A percentile compares a stretch with the other conserved stretches of the same genome.
Conservation (phyloP, 73 alveolate genomes). For the Paramecium caudatum region DNA sequence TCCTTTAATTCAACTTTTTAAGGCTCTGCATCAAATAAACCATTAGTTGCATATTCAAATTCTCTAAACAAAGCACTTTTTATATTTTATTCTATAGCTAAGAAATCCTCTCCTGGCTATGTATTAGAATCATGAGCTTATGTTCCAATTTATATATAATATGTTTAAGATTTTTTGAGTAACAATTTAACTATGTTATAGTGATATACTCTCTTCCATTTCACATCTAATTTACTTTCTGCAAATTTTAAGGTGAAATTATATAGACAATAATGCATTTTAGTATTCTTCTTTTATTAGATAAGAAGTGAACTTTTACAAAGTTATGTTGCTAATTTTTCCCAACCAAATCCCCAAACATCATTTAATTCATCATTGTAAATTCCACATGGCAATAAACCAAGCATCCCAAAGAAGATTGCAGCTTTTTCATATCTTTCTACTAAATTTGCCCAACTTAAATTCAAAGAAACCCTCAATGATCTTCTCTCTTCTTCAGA, state of each 20-base stretch:
- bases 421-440: slow-evolving; percentile 69
- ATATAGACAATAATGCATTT: slow-evolving; percentile 53
- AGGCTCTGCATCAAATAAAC: slow-evolving; percentile 18
- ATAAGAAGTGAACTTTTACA: slow-evolving; percentile 6
- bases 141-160: slow-evolving; percentile 33
- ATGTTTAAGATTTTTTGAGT: background rate
- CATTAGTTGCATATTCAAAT: slow-evolving; percentile 28
- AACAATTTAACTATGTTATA: slow-evolving; percentile 15
- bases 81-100: slow-evolving; percentile 50
- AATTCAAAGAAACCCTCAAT: slow-evolving; percentile 32
- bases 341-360: slow-evolving; percentile 64
- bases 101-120: slow-evolving; percentile 40
- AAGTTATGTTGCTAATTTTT: slow-evolving; percentile 48
- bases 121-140: slow-evolving; percentile 1
- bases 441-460: slow-evolving; percentile 49
- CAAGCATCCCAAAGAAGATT: slow-evolving; percentile 56
- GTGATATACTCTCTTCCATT: slow-evolving; percentile 19
- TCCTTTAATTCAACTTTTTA: background rate
- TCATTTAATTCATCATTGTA: slow-evolving; percentile 40
- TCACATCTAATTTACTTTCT: slow-evolving; percentile 59
- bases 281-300: background rate
- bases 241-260: slow-evolving; percentile 41
- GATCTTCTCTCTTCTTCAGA: slow-evolving; percentile 64
- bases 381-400: slow-evolving; percentile 58
- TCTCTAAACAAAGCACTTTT: slow-evolving; percentile 70